Conservation (phyloP, 78 protist genomes). For the Dictyostelium purpureum region DNA sequence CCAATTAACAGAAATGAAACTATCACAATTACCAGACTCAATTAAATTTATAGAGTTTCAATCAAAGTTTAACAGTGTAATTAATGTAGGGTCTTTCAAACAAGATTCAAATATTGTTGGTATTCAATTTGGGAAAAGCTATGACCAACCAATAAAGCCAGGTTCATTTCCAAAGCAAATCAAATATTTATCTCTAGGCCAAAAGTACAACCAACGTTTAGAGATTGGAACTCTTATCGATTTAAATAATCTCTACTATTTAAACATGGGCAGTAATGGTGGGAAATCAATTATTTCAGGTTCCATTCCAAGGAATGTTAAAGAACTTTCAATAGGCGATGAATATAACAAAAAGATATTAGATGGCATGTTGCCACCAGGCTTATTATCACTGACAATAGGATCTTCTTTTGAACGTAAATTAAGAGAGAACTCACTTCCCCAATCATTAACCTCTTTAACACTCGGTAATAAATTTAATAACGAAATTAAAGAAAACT, state of each 20-base stretch:
- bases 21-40: not conserved
- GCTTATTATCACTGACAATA: too few relatives aligned
- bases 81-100: not conserved
- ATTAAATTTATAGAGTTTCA: not conserved
- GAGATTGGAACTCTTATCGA: not conserved
- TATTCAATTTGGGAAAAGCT: not conserved
- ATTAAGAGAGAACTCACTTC: not conserved
- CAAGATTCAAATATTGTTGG: not conserved
- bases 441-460: not conserved
- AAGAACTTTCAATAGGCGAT: too few relatives aligned
- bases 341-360: too few relatives aligned
- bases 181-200: too few relatives aligned
- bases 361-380: too few relatives aligned
- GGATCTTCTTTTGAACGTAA: not conserved
- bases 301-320: too few relatives aligned
- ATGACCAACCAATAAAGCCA: not conserved
- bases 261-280: too few relatives aligned
- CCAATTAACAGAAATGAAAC: not conserved
- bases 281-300: too few relatives aligned
- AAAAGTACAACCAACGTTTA: not conserved
- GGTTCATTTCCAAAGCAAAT: not conserved
- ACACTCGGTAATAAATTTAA: not conserved
- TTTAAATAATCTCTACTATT: too few relatives aligned
- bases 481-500: not conserved
- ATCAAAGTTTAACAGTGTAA: not conserved